These are phyloP conservation scores for Mucuna pruriens DNA, from an alignment of 306 rosid genomes.

Conservation along the genomic window DNA sequence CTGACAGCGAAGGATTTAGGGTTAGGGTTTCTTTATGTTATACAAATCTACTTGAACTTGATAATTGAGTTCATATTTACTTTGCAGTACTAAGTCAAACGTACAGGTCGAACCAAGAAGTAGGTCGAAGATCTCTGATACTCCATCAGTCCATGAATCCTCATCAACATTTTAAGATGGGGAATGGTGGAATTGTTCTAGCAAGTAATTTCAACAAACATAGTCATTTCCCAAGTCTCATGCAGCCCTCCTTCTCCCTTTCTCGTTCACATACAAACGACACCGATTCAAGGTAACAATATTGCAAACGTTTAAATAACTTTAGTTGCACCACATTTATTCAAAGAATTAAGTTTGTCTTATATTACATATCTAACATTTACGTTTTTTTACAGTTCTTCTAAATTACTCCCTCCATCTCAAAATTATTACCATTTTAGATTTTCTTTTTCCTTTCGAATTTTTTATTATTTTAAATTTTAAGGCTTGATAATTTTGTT, in stretches of 20 bases:
- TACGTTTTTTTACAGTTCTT: neutral
- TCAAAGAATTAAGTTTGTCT: neutral
- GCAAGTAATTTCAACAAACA: slow-evolving; percentile 33
- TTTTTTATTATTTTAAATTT: neutral
- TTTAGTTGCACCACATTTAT: neutral
- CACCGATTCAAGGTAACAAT: slow-evolving; percentile 38
- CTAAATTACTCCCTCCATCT: neutral
- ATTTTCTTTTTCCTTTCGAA: neutral
- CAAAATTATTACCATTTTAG: neutral
- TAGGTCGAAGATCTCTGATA: slow-evolving; percentile 15
- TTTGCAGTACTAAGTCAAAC: slow-evolving; percentile 39
- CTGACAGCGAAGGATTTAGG: neutral
- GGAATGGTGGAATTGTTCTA: slow-evolving; percentile 51
- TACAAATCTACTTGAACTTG: neutral
- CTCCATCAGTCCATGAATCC: slow-evolving; percentile 20
- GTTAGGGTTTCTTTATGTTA: neutral
- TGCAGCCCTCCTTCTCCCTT: slow-evolving; percentile 28
- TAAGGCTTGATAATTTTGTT: neutral
- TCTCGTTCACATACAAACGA: slow-evolving; percentile 35
- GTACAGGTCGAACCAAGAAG: slow-evolving; percentile 21
- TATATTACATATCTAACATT: neutral
- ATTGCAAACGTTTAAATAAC: neutral
- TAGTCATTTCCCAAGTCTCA: slow-evolving; percentile 27
- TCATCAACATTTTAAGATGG: slow-evolving; percentile 48
- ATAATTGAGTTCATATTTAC: neutral